Evolutionary conservation across 2,329 filamentous ascomycete genomes (phyloP).

Genomic region (Ascochyta pisi): DNA sequence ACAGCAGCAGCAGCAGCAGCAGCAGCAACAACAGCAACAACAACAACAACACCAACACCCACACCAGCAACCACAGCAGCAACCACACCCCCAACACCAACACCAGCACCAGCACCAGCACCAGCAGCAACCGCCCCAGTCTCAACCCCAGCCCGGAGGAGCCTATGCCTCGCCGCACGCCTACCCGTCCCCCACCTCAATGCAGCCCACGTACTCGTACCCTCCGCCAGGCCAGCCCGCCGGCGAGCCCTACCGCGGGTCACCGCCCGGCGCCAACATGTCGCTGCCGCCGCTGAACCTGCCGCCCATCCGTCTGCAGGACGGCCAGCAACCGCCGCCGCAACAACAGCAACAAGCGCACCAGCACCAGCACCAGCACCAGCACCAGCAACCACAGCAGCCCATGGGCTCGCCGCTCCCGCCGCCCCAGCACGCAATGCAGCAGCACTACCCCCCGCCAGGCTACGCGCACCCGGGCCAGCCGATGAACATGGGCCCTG

Average conservation of each 20-base stretch:
- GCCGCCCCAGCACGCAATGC: slow-evolving; percentile 60
- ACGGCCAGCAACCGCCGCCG: slow-evolving; percentile 49
- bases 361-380: slow-evolving; percentile 58
- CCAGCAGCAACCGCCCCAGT: slow-evolving; percentile 24
- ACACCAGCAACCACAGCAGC: slow-evolving; percentile 24
- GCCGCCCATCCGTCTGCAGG: slow-evolving; percentile 59
- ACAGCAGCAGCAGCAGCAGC: slow-evolving; percentile 28
- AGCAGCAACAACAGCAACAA: slow-evolving; percentile 36
- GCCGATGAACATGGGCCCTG: slow-evolving; percentile 58
- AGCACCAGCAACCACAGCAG: slow-evolving; percentile 42
- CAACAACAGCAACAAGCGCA: slow-evolving; percentile 43
- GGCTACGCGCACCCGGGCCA: slow-evolving; percentile 52
- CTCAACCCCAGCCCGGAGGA: slow-evolving; percentile 20
- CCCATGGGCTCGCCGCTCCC: slow-evolving; percentile 62
- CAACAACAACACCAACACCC: slow-evolving; percentile 26
- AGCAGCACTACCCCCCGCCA: slow-evolving; percentile 58
- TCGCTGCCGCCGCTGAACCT: slow-evolving; percentile 56
- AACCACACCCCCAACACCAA: slow-evolving; percentile 28
- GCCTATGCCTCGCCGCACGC: slow-evolving; percentile 57
- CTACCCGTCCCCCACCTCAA: slow-evolving; percentile 58
- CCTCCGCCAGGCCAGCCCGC: slow-evolving; percentile 49
- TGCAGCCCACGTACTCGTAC: slow-evolving; percentile 58
- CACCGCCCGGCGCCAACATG: slow-evolving; percentile 53
- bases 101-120: slow-evolving; percentile 27
- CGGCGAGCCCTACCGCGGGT: slow-evolving; percentile 56